phyloP scores from a whole-genome alignment of 78 protist genomes.

The Salpingoeca rosetta region DNA sequence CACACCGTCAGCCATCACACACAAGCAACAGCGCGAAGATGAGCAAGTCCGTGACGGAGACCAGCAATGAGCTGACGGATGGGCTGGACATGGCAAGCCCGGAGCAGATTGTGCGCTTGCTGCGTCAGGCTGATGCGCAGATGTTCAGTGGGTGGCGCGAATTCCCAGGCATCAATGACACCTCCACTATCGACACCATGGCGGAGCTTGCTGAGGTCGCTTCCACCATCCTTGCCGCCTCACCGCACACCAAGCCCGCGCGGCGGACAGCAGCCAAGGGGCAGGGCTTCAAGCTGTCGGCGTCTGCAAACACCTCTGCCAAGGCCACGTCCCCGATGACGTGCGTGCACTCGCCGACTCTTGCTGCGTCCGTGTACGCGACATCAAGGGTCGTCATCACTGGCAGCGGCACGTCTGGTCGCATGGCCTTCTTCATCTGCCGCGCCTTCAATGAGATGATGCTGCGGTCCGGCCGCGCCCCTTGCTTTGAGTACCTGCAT shows the following conservation, averaged over 20 bases:
- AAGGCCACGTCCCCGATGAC: no score
- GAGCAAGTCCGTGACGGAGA: no score
- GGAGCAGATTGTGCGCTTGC: background rate
- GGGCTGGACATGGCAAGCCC: background rate
- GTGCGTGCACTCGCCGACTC: no score
- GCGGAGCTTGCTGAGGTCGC: background rate
- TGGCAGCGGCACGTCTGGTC: constrained; percentile 67
- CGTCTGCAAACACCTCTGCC: no score
- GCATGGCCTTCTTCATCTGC: constrained; percentile 53
- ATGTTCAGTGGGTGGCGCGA: background rate
- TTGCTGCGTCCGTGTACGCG: background rate
- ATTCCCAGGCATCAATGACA: background rate
- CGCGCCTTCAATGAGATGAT: constrained; percentile 7
- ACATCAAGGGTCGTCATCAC: background rate
- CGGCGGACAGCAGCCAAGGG: no score
- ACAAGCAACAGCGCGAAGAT: no score
- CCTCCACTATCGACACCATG: background rate
- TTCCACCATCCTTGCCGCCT: no score
- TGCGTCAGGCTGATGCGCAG: background rate
- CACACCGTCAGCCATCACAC: no score
- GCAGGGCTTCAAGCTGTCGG: no score
- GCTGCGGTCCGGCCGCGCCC: background rate
- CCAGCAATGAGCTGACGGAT: background rate
- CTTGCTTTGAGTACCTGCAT: constrained; percentile 40
- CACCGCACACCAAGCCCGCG: no score